phyloP scores from a whole-genome alignment of 768 basidiomycete species.

The Rhodocollybia butyracea region DNA sequence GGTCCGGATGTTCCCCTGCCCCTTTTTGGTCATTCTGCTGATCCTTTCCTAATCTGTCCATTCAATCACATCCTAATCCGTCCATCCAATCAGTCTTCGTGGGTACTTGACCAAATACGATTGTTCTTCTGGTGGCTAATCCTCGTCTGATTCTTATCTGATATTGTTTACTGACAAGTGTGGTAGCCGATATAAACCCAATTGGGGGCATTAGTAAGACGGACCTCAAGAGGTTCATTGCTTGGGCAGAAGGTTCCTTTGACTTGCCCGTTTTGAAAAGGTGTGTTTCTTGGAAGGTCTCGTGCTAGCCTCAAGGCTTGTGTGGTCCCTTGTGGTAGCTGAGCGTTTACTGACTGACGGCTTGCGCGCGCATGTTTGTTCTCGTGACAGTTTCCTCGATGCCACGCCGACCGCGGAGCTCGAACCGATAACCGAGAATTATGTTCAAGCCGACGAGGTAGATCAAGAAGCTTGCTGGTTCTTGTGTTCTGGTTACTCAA shows the following conservation, averaged over 20 bases:
- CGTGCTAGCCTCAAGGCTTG: not conserved
- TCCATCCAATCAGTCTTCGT: constrained; percentile 56
- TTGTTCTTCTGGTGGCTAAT: constrained; percentile 77
- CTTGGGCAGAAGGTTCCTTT: constrained; percentile 74
- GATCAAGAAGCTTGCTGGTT: constrained; percentile 9
- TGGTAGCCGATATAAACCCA: constrained; percentile 96
- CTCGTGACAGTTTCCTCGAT: constrained; percentile 84
- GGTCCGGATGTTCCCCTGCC: constrained; percentile 37
- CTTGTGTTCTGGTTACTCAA: constrained; percentile 7
- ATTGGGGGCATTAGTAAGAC: constrained; percentile 98
- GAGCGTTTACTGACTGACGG: no score
- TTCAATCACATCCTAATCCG: not conserved
- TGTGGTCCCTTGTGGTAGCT: not conserved
- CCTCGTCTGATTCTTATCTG: no score
- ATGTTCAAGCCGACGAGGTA: constrained; percentile 95
- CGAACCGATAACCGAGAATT: constrained; percentile 91
- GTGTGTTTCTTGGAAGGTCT: constrained; percentile 35
- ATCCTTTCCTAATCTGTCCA: not conserved
- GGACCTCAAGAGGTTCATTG: constrained; percentile 94
- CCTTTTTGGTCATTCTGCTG: not conserved
- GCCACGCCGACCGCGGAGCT: constrained; percentile 95
- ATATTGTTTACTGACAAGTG: no score
- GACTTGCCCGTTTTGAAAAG: constrained; percentile 79
- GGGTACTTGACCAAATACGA: constrained; percentile 99
- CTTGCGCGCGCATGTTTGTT: no score